Evolutionary conservation across 768 basidiomycete species (phyloP).

Genomic region (Mycena galericulata): DNA sequence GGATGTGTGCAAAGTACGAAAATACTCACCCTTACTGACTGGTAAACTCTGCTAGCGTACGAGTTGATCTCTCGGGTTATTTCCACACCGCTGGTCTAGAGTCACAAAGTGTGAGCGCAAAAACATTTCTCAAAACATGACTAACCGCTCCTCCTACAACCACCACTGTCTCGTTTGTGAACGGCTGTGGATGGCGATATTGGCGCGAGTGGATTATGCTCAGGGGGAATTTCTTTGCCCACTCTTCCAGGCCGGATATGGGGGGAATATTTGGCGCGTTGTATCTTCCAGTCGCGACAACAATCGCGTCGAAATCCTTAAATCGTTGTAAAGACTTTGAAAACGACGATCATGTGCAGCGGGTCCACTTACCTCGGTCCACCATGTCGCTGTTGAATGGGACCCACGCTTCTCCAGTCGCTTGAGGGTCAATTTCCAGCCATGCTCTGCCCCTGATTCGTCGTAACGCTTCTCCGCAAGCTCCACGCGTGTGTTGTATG

Average conservation of each 20-base stretch:
- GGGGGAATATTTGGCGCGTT: slow-evolving; percentile 36
- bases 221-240: slow-evolving; percentile 41
- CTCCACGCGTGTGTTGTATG: slow-evolving; percentile 64
- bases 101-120: background rate
- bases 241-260: slow-evolving; percentile 39
- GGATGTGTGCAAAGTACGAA: too few species aligned
- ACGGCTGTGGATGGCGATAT: slow-evolving; percentile 48
- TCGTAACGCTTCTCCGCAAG: slow-evolving; percentile 53
- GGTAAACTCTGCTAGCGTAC: slow-evolving; percentile 38
- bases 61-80: slow-evolving; percentile 42
- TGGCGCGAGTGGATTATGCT: slow-evolving; percentile 47
- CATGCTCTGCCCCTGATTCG: slow-evolving; percentile 43
- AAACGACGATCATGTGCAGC: background rate
- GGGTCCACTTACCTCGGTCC: slow-evolving; percentile 43
- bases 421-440: slow-evolving; percentile 52
- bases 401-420: slow-evolving; percentile 34
- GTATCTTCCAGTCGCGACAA: slow-evolving; percentile 36
- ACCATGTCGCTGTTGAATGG: slow-evolving; percentile 24
- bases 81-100: slow-evolving; percentile 36
- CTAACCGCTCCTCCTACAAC: slow-evolving; percentile 47
- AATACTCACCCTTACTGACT: slow-evolving; percentile 29
- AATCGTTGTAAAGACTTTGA: background rate
- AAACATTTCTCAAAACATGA: background rate
- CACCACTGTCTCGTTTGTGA: slow-evolving; percentile 44
- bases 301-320: slow-evolving; percentile 37